Evolutionary conservation across 495 filamentous ascomycete species (phyloP).

Genomic region (Hypoxylon lenormandii): DNA sequence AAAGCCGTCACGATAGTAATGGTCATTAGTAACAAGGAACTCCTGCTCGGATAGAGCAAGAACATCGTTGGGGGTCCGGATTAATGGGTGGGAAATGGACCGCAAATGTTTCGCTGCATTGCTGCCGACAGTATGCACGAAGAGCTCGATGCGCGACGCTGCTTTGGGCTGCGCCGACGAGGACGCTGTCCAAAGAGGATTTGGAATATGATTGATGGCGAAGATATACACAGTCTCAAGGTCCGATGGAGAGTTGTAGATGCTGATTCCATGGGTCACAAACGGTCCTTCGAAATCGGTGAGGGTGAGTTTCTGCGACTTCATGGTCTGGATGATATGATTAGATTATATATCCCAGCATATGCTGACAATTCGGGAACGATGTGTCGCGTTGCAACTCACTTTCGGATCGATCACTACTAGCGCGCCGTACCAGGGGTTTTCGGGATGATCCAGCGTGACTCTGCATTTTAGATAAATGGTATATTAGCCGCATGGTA

Average conservation of each 20-base stretch:
- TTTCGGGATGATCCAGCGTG: slow-evolving; percentile 33
- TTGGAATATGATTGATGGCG: slow-evolving; percentile 69
- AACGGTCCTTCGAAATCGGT: slow-evolving; percentile 67
- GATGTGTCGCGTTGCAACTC: slow-evolving; percentile 9
- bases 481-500: slow-evolving; percentile 1
- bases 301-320: slow-evolving; percentile 61
- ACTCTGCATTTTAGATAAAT: slow-evolving; percentile 7
- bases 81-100: slow-evolving; percentile 60
- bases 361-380: background rate
- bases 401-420: slow-evolving; percentile 66
- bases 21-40: slow-evolving; percentile 73
- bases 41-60: slow-evolving; percentile 61
- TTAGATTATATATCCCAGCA: background rate
- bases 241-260: slow-evolving; percentile 61
- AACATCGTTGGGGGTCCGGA: slow-evolving; percentile 72
- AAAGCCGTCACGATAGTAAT: slow-evolving; percentile 63
- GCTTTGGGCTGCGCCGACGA: slow-evolving; percentile 48
- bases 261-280: slow-evolving; percentile 71
- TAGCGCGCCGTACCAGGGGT: slow-evolving; percentile 24
- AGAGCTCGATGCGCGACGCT: slow-evolving; percentile 69
- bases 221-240: slow-evolving; percentile 68
- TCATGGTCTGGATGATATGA: slow-evolving; percentile 60
- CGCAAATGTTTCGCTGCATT: slow-evolving; percentile 53
- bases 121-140: slow-evolving; percentile 63
- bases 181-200: slow-evolving; percentile 53